Evolutionary conservation across 202 grass and related monocot species (phyloP).

Genomic region (Panicum hallii): DNA sequence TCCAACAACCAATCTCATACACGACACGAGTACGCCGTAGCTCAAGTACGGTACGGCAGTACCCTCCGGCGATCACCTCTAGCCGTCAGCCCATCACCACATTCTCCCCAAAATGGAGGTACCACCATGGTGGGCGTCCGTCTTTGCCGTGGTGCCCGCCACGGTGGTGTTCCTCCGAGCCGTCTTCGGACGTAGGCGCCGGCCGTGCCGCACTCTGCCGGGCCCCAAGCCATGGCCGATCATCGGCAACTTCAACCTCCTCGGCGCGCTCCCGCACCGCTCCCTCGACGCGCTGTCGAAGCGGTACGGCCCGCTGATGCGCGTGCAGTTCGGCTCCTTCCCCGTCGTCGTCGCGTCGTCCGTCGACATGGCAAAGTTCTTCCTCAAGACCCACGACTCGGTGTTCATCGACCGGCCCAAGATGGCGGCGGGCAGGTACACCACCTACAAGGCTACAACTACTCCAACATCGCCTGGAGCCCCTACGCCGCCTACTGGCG

Average conservation of each 20-base stretch:
- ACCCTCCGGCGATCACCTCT: not conserved
- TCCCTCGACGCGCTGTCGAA: constrained; percentile 73
- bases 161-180: constrained; percentile 57
- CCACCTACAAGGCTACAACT: constrained; percentile 96
- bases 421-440: constrained; percentile 84
- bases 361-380: constrained; percentile 72
- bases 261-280: constrained; percentile 74
- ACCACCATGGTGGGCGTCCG: constrained; percentile 50
- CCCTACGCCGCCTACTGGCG: constrained; percentile 90
- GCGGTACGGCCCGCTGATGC: constrained; percentile 67
- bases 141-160: constrained; percentile 48
- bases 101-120: constrained; percentile 54
- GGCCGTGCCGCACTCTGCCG: constrained; percentile 60
- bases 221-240: constrained; percentile 79
- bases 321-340: constrained; percentile 77
- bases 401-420: constrained; percentile 72
- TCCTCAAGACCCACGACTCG: constrained; percentile 89
- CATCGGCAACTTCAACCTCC: constrained; percentile 87
- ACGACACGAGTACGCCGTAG: not conserved
- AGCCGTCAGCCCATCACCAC: too few relatives aligned
- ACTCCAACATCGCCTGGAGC: constrained; percentile 82
- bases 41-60: not conserved
- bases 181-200: constrained; percentile 16
- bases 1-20: not conserved
- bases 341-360: constrained; percentile 79